phyloP scores from a whole-genome alignment of 2,329 filamentous ascomycete genomes.

The Fusarium anguioides region DNA sequence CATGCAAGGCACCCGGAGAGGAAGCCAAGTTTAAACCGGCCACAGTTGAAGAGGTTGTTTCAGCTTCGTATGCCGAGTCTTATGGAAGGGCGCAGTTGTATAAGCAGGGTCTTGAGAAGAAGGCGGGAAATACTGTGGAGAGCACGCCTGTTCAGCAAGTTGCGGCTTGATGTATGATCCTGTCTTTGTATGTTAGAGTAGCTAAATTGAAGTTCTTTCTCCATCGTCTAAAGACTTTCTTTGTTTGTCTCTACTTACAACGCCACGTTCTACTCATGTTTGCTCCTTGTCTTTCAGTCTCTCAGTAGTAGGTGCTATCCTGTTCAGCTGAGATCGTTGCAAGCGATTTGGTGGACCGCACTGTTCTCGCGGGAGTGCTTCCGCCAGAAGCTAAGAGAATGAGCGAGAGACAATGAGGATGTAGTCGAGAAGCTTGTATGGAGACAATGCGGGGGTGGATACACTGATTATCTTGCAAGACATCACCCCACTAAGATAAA shows the following conservation, averaged over 20 bases:
- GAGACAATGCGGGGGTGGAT: not conserved
- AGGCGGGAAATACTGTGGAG: not conserved
- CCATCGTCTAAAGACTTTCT: too few species aligned
- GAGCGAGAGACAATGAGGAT: not conserved
- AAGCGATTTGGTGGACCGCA: not conserved
- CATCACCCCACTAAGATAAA: slow-evolving; percentile 1
- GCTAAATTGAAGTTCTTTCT: not conserved
- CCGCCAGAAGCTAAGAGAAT: not conserved
- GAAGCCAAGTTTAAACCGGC: slow-evolving; percentile 46
- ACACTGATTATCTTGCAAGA: not conserved
- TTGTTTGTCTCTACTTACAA: too few species aligned
- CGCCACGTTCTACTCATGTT: not conserved
- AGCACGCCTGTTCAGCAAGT: not conserved
- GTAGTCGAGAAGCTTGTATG: not conserved
- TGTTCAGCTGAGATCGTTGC: not conserved
- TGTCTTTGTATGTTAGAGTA: not conserved
- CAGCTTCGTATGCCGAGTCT: slow-evolving; percentile 49
- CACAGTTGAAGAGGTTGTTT: slow-evolving; percentile 50
- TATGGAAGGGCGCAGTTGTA: slow-evolving; percentile 49
- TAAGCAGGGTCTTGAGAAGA: slow-evolving; percentile 44
- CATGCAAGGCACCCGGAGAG: not conserved
- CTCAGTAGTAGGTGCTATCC: not conserved
- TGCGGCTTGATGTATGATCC: not conserved
- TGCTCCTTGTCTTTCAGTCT: not conserved
- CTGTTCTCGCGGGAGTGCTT: not conserved